Evolutionary conservation across 495 filamentous ascomycete genomes (phyloP), one percentile per base, ranked within the genome.

Genomic region (Tuber microsphaerosporum): DNA sequence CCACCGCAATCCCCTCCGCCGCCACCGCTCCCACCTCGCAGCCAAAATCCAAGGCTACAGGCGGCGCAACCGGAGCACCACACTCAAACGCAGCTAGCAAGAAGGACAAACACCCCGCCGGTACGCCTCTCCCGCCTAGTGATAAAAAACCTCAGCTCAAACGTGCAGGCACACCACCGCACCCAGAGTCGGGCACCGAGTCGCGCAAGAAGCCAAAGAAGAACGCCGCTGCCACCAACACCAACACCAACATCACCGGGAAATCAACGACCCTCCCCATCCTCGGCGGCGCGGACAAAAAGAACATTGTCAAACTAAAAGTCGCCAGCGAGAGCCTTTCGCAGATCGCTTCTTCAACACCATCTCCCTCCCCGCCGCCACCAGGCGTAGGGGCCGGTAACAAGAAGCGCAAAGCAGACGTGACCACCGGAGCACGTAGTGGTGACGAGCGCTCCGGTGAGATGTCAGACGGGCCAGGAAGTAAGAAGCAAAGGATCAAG

Each of bases 131-230:
- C 42, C 85, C 87, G 61, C 81, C 85, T 70, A 80, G 86, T n/a
- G 92, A 91, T 85, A 92, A 93, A 84, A 83, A 80, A 69, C 89
- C 88, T 71, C 87, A 87, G 70, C 89, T 94, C 70, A 98, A 97
- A 84, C 90, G 95, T 26, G 86, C 91, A 34, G 94, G 94, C 43
- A 97, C 94, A 43, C 93, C 94, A 10, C 90, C 92, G 79, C 87
- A 90, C 31, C 97, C 95, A 37, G 91, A 81, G 39, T 84, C 83
- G 84, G 96, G 93, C 71, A 94, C 92, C 76, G 95, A 99, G 82
- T 88, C 89, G 37, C 92, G 92, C 65, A 97, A 97, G 86, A 97
- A 97, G 88, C 86, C 88, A 56, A 97, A 95, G 85, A 92, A 90
- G 82, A 89, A 89, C 88, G 39, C 86, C 84, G 71, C 84, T 79